Percentiles rank a stretch among this genome's conserved stretches.
These are phyloP conservation scores for Mortierella sp. DNA, from an alignment of 371 early-diverging fungal species.

Conservation along the genomic window DNA sequence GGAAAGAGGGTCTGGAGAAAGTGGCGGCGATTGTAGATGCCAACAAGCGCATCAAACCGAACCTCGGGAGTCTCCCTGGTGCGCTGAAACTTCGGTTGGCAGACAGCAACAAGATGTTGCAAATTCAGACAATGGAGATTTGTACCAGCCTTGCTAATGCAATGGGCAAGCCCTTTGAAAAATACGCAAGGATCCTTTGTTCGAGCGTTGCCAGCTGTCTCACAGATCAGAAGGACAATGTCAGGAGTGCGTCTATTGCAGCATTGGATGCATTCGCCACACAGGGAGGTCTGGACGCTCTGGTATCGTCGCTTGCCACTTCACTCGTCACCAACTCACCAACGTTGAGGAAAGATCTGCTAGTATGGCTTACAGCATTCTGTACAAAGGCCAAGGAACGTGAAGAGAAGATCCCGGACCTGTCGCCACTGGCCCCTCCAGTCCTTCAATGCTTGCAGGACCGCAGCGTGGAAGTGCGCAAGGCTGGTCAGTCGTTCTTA, in stretches of 20 bases:
- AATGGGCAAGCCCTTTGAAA: constrained; percentile 89
- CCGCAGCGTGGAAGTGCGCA: constrained; percentile 89
- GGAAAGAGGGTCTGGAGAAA: constrained; percentile 93
- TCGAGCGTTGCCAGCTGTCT: constrained; percentile 72
- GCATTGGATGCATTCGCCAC: constrained; percentile 76
- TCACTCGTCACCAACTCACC: constrained; percentile 81
- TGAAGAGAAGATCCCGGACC: constrained; percentile 65
- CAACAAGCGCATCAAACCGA: constrained; percentile 87
- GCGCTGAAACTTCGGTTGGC: constrained; percentile 84
- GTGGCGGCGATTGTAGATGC: constrained; percentile 77
- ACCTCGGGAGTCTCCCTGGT: constrained; percentile 80
- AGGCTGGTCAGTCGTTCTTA: constrained; percentile 80
- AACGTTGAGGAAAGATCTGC: constrained; percentile 85
- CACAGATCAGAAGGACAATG: constrained; percentile 89
- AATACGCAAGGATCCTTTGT: constrained; percentile 71
- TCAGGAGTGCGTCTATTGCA: constrained; percentile 80
- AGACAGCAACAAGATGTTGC: constrained; percentile 93
- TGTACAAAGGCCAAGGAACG: constrained; percentile 55
- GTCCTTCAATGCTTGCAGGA: constrained; percentile 87
- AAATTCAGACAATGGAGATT: constrained; percentile 78
- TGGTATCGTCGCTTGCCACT: constrained; percentile 72
- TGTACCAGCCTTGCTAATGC: constrained; percentile 77
- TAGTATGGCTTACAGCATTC: constrained; percentile 72
- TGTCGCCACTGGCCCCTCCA: constrained; percentile 72
- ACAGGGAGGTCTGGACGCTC: constrained; percentile 73